Evolutionary conservation across 1,139 yeast species (phyloP), one percentile per base, ranked within the genome.

Genomic region (Pichia sp.): DNA sequence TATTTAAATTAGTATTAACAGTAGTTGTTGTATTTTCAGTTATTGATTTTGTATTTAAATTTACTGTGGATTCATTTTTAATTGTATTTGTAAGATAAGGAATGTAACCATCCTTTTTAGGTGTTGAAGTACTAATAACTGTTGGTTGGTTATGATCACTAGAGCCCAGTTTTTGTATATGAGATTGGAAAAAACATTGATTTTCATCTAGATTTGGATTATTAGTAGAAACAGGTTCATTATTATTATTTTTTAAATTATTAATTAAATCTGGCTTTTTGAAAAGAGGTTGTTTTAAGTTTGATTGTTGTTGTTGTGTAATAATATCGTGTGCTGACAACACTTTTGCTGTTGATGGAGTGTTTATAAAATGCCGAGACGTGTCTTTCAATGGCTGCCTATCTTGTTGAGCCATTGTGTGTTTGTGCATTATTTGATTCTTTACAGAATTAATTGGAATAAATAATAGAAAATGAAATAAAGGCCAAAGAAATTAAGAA

Each of bases 331-430:
- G 10, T 16, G 23, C 20, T 33, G 7, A 8, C 7, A 37, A 29
- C 6, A 25, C n/a, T 37, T 23, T 31, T 20, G 29, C 25, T 33
- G 38, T 22, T 30, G 41, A 31, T 4, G 47, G 50, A 1, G 54
- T 45, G 37, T 58, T 58, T 29, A 55, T 41, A 39, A 54, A 57
- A 35, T 50, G 39, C 39, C 55, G 57, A 4, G 64, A 59, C 20
- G 62, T 55, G 37, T 61, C 65, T 37, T 53, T 55, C 47, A 61
- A 52, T 3, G 63, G 64, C 10, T 53, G 46, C 36, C 52, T 40
- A 3, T 39, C 43, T 16, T 32, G 39, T 11, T 32, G 16, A 6
- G 16, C 26, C 35, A 32, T 16, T 16, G 16, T 16, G 16, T 16
- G 16, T 16, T 16, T 16, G 16, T 16, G 16, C 16, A 16, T 16